Evolutionary conservation across 768 basidiomycete genomes (phyloP), one percentile per base, ranked within the genome.

Genomic region (Trametes punicea): DNA sequence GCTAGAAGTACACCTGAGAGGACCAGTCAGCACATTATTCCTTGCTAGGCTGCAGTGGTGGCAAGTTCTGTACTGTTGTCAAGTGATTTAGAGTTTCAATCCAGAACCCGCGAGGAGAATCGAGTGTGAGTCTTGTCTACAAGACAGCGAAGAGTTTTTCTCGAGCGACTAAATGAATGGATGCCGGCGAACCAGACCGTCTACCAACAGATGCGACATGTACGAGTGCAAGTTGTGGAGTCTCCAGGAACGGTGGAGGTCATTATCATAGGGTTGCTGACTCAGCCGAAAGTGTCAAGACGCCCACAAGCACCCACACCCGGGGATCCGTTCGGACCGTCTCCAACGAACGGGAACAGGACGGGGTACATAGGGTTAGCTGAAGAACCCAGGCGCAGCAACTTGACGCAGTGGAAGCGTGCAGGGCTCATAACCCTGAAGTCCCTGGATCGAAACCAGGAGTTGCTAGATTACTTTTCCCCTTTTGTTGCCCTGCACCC

Each of bases 391-490:
- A n/a, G n/a, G 6, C 30, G 44, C 18, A 54, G 52, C 52, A 54
- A 54, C 52, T 54, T 54, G 52, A 54, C 52, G 52, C 52, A 54
- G 52, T 54, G 52, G 52, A 54, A 54, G 52, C 52, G 52, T 54
- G 52, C 52, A 54, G 52, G 52, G 54, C 54, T 56, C 48, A 50
- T 49, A 49, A 57, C 56, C 56, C 56, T 51, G 49, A 57, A 57
- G 56, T 57, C 56, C 56, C 56, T 57, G 56, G 56, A 57, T 57
- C 56, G 56, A 57, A 57, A 57, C 56, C 56, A 57, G 56, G 56
- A 57, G 56, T 57, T 57, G 56, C 56, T 57, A 56, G 31, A 16
- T 6, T 30, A 26, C n/a, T 16, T 26, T 2, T 31, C 27, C 36
- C 30, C 31, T 29, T 23, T 34, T 30, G 1, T 10, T 42, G 10